phyloP scores from a whole-genome alignment of 352 stramenopile species.

The Pythium grandisporangium region DNA sequence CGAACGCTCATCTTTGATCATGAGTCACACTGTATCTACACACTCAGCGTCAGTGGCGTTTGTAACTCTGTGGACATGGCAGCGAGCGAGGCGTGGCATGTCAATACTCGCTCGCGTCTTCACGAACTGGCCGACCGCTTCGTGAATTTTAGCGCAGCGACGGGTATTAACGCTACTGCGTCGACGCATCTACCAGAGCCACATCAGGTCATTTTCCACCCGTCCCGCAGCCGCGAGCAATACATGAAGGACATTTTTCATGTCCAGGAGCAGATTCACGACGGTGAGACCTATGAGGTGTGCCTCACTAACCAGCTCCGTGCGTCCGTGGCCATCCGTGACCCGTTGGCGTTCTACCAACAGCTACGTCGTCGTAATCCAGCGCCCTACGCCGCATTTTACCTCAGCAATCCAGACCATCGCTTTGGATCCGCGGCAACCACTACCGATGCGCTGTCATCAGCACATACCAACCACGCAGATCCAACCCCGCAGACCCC shows the following conservation, averaged over 20 bases:
- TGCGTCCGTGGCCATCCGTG: conserved; percentile 20
- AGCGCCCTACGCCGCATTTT: conserved; percentile 92
- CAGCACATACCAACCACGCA: too few relatives aligned
- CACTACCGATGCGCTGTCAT: too few relatives aligned
- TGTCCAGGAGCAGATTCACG: conserved; percentile 87
- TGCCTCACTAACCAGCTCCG: conserved; percentile 94
- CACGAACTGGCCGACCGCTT: conserved; percentile 5
- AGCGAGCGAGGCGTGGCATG: conserved; percentile 13
- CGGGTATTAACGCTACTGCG: neutral
- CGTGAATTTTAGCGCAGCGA: conserved; percentile 2
- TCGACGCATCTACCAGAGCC: neutral
- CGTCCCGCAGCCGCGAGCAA: conserved; percentile 48
- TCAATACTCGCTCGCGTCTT: conserved; percentile 8
- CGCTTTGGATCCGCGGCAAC: conserved; percentile 1
- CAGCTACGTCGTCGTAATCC: conserved; percentile 89
- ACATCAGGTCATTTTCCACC: conserved; percentile 44
- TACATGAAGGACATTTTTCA: conserved; percentile 84
- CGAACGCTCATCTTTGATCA: conserved; percentile 88
- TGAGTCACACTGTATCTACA: conserved; percentile 56
- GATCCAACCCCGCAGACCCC: too few relatives aligned
- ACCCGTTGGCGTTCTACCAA: conserved; percentile 83
- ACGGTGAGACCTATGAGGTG: conserved; percentile 94
- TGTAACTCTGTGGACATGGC: conserved; percentile 6
- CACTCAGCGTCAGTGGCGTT: conserved; percentile 48
- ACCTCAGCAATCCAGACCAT: conserved; percentile 55